These are phyloP conservation scores for Nematocida major DNA, from an alignment of 371 early-diverging fungal genomes.

Conservation along the genomic window DNA sequence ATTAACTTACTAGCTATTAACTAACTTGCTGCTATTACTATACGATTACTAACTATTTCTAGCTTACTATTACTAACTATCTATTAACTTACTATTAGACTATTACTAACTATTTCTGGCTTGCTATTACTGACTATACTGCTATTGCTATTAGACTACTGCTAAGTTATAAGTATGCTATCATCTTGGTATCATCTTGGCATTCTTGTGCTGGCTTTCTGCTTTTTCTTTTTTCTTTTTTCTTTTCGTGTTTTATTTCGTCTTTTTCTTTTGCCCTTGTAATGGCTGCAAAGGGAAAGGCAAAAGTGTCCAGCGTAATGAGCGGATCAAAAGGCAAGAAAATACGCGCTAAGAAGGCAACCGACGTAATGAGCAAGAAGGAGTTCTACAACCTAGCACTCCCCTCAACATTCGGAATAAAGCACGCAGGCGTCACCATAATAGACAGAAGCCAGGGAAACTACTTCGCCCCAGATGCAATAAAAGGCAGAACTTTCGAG, in stretches of 20 bases:
- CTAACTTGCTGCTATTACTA: too few relatives aligned
- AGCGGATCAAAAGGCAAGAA: slow-evolving; percentile 55
- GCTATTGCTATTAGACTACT: too few relatives aligned
- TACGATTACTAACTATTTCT: too few relatives aligned
- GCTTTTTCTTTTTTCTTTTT: background rate
- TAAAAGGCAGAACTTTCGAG: slow-evolving; percentile 92
- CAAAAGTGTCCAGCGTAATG: slow-evolving; percentile 35
- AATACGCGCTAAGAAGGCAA: slow-evolving; percentile 49
- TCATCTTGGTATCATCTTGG: background rate
- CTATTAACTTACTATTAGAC: too few relatives aligned
- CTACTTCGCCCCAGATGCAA: slow-evolving; percentile 53
- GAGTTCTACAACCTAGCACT: slow-evolving; percentile 59
- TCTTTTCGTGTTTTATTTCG: background rate
- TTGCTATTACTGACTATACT: too few relatives aligned
- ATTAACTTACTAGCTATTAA: too few relatives aligned
- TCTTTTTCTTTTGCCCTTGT: slow-evolving; percentile 30
- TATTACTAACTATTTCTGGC: too few relatives aligned
- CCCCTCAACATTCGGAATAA: slow-evolving; percentile 40
- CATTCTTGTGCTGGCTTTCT: background rate
- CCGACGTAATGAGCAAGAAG: slow-evolving; percentile 59
- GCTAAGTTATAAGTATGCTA: too few relatives aligned
- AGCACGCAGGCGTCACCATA: slow-evolving; percentile 56
- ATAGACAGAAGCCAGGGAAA: slow-evolving; percentile 52
- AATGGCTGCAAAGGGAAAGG: slow-evolving; percentile 50
- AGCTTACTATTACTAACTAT: too few relatives aligned